Evolutionary conservation across 2,329 filamentous ascomycete species (phyloP), one percentile per base, ranked within the genome.

Genomic region (Byssochlamys sp.): DNA sequence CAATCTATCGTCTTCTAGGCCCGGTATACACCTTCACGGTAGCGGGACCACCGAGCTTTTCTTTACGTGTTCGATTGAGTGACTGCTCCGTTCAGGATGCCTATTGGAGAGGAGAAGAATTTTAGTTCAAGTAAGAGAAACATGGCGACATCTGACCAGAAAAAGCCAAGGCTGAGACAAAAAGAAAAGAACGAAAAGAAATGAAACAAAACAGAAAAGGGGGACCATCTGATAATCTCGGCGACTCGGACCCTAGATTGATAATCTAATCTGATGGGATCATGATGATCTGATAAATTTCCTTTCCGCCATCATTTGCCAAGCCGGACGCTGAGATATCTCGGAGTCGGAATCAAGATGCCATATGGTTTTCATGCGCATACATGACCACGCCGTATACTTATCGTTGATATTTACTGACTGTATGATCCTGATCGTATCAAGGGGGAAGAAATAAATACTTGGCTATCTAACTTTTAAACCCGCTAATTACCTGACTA

Each of bases 231-330:
- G 35, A 39, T 39, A 26, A 54, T 54, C 2, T 19, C 52, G 28
- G 28, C 12, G 53, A 56, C 50, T 10, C 1, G 12, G 51, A 56
- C 66, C 68, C 64, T 62, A 65, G 68, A 66, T 67, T 67, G 67
- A 66, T 69, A 54, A 65, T 67, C 63, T 67, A 68, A 69, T 68
- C 68, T 65, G 63, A 68, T 69, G 61, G 57, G 25, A 35, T 12
- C n/a, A 28, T 10, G 7, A 45, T 5, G 39, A 45, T 45, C 39
- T 45, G 39, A 45, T 45, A 45, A 45, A 19, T 45, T 45, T 45
- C 19, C 19, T 19, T 39, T 9, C 39, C 39, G 5, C 14, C 9
- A 19, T 9, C 19, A 19, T 19, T 19, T 19, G 39, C 39, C 39
- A 19, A 45, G n/a, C n/a, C 9, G 14, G 35, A 39, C 14, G 7